Evolutionary conservation across 306 rosid species (phyloP).

Genomic region (Cucumis sativus): Cucumber_9930_V3 NC_026657.2:38407001-38407500

Average conservation of each 20-base stretch:
- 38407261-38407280: background rate
- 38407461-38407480: background rate
- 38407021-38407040: background rate
- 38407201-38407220: background rate
- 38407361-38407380: background rate
- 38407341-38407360: background rate
- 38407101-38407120: background rate
- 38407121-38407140: background rate
- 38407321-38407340: background rate
- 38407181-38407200: background rate
- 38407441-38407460: too few species aligned
- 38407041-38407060: background rate
- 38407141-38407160: background rate
- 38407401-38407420: background rate
- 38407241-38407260: background rate
- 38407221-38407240: background rate
- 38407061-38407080: background rate
- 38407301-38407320: background rate
- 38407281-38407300: background rate
- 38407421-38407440: too few species aligned
- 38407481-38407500: background rate
- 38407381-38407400: background rate
- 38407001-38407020: background rate
- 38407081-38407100: background rate
- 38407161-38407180: background rate